Conservation (phyloP, 2,329 filamentous ascomycete species). For the Aphanocladium album region DNA sequence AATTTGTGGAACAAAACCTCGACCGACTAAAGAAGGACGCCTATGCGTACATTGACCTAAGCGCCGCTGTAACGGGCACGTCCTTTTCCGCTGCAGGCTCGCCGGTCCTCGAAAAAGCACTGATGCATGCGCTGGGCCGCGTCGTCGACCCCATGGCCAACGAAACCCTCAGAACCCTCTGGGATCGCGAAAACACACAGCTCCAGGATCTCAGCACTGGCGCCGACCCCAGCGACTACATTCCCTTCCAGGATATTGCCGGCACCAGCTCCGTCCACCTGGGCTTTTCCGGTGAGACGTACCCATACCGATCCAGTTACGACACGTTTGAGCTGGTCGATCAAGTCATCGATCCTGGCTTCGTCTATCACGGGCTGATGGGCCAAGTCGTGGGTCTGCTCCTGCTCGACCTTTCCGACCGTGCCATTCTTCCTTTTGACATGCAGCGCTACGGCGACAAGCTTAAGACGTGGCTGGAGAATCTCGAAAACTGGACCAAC, state of each 20-base stretch:
- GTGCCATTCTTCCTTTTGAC: slow-evolving; percentile 77
- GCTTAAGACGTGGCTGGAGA: slow-evolving; percentile 59
- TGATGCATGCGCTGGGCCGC: slow-evolving; percentile 68
- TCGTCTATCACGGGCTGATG: slow-evolving; percentile 73
- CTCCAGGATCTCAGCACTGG: slow-evolving; percentile 64
- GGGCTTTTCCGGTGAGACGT: slow-evolving; percentile 62
- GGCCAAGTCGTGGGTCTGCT: slow-evolving; percentile 76
- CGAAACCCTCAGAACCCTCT: slow-evolving; percentile 66
- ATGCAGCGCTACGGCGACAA: slow-evolving; percentile 65
- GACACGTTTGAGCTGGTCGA: slow-evolving; percentile 87
- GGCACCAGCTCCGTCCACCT: slow-evolving; percentile 86
- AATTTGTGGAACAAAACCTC: slow-evolving; percentile 84
- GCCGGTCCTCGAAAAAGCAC: slow-evolving; percentile 68
- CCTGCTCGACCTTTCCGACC: slow-evolving; percentile 79
- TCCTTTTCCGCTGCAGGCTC: slow-evolving; percentile 75
- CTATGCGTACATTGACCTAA: slow-evolving; percentile 88
- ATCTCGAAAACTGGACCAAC: slow-evolving; percentile 61
- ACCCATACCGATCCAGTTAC: slow-evolving; percentile 78
- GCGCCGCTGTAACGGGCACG: slow-evolving; percentile 70
- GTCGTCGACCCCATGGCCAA: slow-evolving; percentile 69
- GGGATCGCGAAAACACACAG: slow-evolving; percentile 58
- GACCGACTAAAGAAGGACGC: slow-evolving; percentile 67
- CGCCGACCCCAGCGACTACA: slow-evolving; percentile 65
- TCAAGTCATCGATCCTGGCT: slow-evolving; percentile 72
- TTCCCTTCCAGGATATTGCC: slow-evolving; percentile 85